A percentile compares a stretch with the other conserved stretches of the same genome.
phyloP scores from a whole-genome alignment of 441 rosid species.

The Syzygium syzygioides region DNA sequence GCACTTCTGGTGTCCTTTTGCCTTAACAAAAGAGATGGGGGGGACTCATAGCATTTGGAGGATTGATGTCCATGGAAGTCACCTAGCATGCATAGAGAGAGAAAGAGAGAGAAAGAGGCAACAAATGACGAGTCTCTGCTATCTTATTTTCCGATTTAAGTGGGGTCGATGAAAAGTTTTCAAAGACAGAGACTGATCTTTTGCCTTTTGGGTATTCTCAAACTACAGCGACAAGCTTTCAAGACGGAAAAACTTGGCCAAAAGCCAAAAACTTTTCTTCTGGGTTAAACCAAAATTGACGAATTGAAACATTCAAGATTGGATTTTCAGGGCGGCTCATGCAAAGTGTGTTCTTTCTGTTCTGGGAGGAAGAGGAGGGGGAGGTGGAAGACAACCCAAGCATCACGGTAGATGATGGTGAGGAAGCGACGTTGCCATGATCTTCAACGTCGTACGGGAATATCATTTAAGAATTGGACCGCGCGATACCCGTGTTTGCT shows the following conservation, averaged over 20 bases:
- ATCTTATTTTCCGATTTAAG: background rate
- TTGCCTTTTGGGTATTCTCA: background rate
- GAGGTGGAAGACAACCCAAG: background rate
- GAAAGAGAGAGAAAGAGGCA: background rate
- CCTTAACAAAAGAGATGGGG: background rate
- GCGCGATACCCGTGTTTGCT: background rate
- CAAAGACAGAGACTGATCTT: background rate
- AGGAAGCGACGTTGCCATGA: background rate
- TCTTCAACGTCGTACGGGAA: background rate
- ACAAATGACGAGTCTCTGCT: background rate
- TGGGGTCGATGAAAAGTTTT: background rate
- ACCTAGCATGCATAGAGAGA: background rate
- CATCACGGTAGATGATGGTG: background rate
- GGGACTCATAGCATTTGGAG: background rate
- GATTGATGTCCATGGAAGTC: background rate
- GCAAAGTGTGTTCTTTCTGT: background rate
- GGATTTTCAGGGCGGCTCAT: background rate
- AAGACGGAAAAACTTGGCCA: background rate
- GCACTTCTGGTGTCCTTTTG: too few relatives aligned
- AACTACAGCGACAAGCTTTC: background rate
- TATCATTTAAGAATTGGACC: background rate
- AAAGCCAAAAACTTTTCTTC: background rate
- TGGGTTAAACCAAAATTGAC: background rate
- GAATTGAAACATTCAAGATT: background rate
- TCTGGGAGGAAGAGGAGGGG: background rate